phyloP scores from a whole-genome alignment of 176 grass and related monocot species.

The Bolboschoenus planiculmis region DNA sequence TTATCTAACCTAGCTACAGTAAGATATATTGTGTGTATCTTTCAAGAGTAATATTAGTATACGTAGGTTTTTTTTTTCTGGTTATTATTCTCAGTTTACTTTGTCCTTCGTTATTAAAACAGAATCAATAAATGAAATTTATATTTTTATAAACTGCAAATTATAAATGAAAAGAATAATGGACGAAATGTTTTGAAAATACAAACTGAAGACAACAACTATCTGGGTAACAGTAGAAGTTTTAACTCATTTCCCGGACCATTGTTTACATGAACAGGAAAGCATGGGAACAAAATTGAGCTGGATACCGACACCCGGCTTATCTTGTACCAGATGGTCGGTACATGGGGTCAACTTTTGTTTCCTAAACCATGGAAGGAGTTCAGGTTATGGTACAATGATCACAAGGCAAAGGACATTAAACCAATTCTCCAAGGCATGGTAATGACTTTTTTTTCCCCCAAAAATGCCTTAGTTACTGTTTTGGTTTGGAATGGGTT shows the following conservation, averaged over 20 bases:
- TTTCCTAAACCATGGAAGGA: slow-evolving; percentile 99
- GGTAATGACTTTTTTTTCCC: slow-evolving; percentile 53
- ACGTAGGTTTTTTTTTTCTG: neutral
- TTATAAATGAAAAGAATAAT: neutral
- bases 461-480: neutral
- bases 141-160: neutral
- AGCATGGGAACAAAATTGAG: slow-evolving; percentile 88
- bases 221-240: neutral
- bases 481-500: slow-evolving; percentile 19
- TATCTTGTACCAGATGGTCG: slow-evolving; percentile 98
- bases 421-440: slow-evolving; percentile 95
- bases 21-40: neutral
- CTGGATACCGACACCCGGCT: slow-evolving; percentile 55
- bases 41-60: neutral
- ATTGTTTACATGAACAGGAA: slow-evolving; percentile 42
- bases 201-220: neutral
- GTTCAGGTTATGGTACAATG: slow-evolving; percentile 88
- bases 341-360: slow-evolving; percentile 97
- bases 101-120: neutral
- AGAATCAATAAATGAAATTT: neutral
- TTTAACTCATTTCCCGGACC: neutral
- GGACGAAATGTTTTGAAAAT: neutral
- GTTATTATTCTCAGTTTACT: neutral
- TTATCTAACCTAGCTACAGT: neutral
- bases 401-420: slow-evolving; percentile 69